Percentiles rank a stretch among this genome's conserved stretches.
These are phyloP conservation scores for Xylariales sp. DNA, from an alignment of 2,329 filamentous ascomycete species.

Conservation along the genomic window DNA sequence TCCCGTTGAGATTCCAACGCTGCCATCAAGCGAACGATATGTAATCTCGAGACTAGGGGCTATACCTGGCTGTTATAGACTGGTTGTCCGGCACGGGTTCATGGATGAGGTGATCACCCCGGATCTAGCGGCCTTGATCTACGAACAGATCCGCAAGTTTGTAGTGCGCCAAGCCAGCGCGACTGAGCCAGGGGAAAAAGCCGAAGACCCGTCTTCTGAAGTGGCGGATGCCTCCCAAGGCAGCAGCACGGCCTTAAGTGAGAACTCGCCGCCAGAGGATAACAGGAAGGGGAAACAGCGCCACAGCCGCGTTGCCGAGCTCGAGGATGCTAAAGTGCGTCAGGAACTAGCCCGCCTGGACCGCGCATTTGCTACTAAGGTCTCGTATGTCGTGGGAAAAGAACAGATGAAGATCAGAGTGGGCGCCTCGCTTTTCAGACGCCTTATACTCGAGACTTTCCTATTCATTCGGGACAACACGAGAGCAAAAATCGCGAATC, in stretches of 20 bases:
- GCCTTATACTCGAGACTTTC: conserved; percentile 64
- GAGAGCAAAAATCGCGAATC: conserved; percentile 72
- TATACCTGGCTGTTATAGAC: conserved; percentile 73
- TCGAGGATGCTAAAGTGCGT: conserved; percentile 46
- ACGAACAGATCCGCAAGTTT: conserved; percentile 66
- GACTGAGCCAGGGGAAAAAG: conserved; percentile 24
- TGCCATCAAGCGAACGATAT: conserved; percentile 61
- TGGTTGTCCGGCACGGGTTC: conserved; percentile 78
- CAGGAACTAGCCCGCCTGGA: conserved; percentile 59
- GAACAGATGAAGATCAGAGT: conserved; percentile 66
- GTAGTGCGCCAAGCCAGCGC: conserved; percentile 54
- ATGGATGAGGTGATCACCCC: conserved; percentile 76
- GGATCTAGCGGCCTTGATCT: conserved; percentile 70
- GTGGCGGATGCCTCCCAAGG: conserved; percentile 15
- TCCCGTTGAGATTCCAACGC: conserved; percentile 68
- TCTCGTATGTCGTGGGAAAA: conserved; percentile 70
- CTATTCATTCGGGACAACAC: conserved; percentile 75
- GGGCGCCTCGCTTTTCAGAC: conserved; percentile 55
- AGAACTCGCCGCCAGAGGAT: conserved; percentile 4
- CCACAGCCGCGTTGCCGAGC: conserved; percentile 34
- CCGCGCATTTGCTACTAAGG: conserved; percentile 59
- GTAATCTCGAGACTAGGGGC: conserved; percentile 56
- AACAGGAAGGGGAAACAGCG: conserved; percentile 27
- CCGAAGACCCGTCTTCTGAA: conserved; percentile 27
- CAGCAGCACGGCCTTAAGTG: conserved; percentile 29